Evolutionary conservation across 169 alveolate species (phyloP).

Genomic region (Plasmodium fragile): DNA sequence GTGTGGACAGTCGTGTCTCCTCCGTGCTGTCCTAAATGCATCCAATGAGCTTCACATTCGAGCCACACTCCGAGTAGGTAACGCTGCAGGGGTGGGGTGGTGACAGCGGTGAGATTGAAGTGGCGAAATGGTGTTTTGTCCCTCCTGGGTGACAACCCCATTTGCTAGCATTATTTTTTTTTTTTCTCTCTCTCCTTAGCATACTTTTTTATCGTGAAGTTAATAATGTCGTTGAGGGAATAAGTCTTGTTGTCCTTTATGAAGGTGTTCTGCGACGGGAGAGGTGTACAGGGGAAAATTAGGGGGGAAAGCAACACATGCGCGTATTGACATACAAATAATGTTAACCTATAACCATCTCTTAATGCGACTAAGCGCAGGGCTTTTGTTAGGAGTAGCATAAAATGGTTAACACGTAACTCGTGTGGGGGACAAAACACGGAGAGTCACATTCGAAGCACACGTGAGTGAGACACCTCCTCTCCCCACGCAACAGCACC

Average conservation of each 20-base stretch:
- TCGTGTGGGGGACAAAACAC: neutral
- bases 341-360: neutral
- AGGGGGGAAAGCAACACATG: neutral
- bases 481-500: neutral
- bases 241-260: conserved; percentile 5
- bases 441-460: too few relatives aligned
- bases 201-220: conserved; percentile 37
- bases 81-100: conserved; percentile 3
- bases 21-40: neutral
- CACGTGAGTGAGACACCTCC: neutral
- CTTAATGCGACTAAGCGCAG: too few relatives aligned
- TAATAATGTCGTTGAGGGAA: conserved; percentile 33
- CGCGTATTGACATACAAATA: neutral
- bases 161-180: neutral
- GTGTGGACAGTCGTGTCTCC: neutral
- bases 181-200: neutral
- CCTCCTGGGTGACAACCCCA: neutral
- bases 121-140: neutral
- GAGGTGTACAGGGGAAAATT: neutral
- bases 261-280: conserved; percentile 17
- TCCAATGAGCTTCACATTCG: conserved; percentile 49
- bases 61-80: conserved; percentile 2
- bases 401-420: neutral
- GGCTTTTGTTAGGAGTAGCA: too few relatives aligned
- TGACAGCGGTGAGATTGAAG: neutral